Evolutionary conservation across 345 rosid species (phyloP).

Genomic region (Hibiscus mutabilis): DNA sequence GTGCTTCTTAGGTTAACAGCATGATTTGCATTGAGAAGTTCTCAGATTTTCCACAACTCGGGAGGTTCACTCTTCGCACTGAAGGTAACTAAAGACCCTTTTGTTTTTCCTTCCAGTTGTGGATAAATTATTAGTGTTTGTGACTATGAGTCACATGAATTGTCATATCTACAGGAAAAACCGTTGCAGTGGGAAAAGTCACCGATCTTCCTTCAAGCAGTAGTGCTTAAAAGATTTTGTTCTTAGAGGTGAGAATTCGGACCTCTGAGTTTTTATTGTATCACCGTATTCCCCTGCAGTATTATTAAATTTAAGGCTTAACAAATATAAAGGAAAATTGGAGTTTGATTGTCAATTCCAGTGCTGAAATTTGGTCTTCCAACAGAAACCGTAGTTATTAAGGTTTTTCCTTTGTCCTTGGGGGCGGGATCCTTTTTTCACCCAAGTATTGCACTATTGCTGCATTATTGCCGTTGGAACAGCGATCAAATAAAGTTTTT

Average conservation of each 20-base stretch:
- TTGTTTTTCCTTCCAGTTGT: background rate
- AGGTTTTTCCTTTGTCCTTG: background rate
- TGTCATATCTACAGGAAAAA: constrained; percentile 38
- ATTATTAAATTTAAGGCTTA: no score
- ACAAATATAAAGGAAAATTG: no score
- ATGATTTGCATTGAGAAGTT: constrained; percentile 77
- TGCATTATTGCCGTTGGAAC: no score
- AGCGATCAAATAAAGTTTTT: no score
- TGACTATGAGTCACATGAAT: background rate
- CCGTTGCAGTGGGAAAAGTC: constrained; percentile 71
- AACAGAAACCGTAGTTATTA: background rate
- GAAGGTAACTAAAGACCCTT: constrained; percentile 52
- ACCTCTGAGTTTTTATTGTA: background rate
- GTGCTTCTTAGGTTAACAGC: constrained; percentile 59
- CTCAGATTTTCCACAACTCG: constrained; percentile 82
- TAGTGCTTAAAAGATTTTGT: constrained; percentile 38
- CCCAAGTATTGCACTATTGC: no score
- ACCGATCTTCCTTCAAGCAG: constrained; percentile 35
- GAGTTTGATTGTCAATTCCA: no score
- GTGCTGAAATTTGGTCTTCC: background rate
- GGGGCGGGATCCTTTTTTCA: background rate
- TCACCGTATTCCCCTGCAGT: background rate
- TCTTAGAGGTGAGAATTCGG: constrained; percentile 18
- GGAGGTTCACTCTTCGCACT: constrained; percentile 94
- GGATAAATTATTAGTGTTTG: background rate